Conservation (phyloP, 2,329 filamentous ascomycete genomes). For the Claviceps maximensis region DNA sequence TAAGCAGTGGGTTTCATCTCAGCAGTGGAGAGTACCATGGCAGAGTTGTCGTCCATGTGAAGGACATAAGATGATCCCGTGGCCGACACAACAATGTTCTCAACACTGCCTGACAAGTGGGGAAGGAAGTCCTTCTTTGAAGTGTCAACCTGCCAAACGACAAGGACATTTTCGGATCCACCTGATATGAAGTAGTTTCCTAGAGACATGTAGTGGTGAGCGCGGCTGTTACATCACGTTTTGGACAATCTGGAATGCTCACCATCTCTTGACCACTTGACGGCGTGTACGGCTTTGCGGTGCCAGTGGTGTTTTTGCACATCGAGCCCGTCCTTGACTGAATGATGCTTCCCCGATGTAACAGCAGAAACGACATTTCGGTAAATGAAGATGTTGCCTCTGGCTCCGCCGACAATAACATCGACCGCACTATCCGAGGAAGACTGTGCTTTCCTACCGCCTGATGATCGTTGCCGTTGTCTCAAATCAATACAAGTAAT, state of each 20-base stretch:
- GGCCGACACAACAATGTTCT: slow-evolving; percentile 71
- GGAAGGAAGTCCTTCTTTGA: slow-evolving; percentile 71
- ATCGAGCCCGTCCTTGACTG: slow-evolving; percentile 35
- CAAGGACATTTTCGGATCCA: slow-evolving; percentile 76
- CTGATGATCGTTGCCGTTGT: slow-evolving; percentile 16
- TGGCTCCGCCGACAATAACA: slow-evolving; percentile 61
- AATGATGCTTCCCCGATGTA: slow-evolving; percentile 25
- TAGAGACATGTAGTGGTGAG: slow-evolving; percentile 26
- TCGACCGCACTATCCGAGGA: slow-evolving; percentile 40
- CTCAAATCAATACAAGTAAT: slow-evolving; percentile 56
- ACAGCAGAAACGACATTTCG: slow-evolving; percentile 55
- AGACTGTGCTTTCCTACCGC: slow-evolving; percentile 14
- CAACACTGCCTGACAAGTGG: slow-evolving; percentile 76
- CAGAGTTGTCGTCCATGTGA: slow-evolving; percentile 81
- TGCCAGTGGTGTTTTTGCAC: slow-evolving; percentile 81
- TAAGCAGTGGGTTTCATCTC: slow-evolving; percentile 78
- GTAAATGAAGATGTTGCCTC: slow-evolving; percentile 72
- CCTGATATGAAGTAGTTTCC: slow-evolving; percentile 91
- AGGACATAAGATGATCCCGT: slow-evolving; percentile 70
- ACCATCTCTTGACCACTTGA: slow-evolving; percentile 93
- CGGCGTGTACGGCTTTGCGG: slow-evolving; percentile 62
- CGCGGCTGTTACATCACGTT: neutral
- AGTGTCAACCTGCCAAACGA: slow-evolving; percentile 89
- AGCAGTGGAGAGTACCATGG: slow-evolving; percentile 79
- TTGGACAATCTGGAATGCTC: slow-evolving; percentile 11